Percentiles rank a stretch among this genome's conserved stretches.
Evolutionary conservation across 2,329 filamentous ascomycete genomes (phyloP).

Genomic region (Cytospora leucostoma): DNA sequence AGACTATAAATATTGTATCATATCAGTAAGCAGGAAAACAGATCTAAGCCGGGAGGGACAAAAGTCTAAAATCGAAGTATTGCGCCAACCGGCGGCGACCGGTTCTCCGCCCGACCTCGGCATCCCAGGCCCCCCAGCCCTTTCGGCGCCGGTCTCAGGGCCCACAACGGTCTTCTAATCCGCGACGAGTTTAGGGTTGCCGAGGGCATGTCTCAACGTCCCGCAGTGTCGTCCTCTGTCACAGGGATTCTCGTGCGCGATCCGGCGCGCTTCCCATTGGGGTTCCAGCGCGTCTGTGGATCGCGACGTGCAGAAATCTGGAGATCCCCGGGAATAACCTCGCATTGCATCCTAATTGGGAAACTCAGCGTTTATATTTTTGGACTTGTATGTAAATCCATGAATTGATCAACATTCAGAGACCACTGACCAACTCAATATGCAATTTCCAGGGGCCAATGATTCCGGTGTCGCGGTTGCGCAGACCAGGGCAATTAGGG

Average conservation of each 20-base stretch:
- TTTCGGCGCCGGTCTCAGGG: background rate
- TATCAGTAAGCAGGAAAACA: too few species aligned
- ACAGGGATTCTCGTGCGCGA: constrained; percentile 22
- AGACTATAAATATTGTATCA: too few species aligned
- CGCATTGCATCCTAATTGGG: background rate
- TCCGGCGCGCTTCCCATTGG: constrained; percentile 9
- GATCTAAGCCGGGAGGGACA: too few species aligned
- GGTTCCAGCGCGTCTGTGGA: constrained; percentile 3
- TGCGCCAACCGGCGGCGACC: too few species aligned
- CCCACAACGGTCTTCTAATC: too few species aligned
- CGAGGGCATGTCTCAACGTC: too few species aligned
- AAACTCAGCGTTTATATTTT: background rate
- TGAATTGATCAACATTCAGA: too few species aligned
- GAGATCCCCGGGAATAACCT: background rate
- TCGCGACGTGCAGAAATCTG: constrained; percentile 12
- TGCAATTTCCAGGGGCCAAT: background rate
- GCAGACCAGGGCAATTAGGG: background rate
- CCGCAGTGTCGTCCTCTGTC: too few species aligned
- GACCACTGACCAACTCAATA: background rate
- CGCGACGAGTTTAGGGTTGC: too few species aligned
- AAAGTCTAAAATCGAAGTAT: too few species aligned
- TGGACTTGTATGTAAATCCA: background rate
- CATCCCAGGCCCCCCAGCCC: background rate
- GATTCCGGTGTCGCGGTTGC: background rate
- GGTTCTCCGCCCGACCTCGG: too few species aligned